Conservation (phyloP, 345 rosid genomes). For the Hibiscus trionum region DNA sequence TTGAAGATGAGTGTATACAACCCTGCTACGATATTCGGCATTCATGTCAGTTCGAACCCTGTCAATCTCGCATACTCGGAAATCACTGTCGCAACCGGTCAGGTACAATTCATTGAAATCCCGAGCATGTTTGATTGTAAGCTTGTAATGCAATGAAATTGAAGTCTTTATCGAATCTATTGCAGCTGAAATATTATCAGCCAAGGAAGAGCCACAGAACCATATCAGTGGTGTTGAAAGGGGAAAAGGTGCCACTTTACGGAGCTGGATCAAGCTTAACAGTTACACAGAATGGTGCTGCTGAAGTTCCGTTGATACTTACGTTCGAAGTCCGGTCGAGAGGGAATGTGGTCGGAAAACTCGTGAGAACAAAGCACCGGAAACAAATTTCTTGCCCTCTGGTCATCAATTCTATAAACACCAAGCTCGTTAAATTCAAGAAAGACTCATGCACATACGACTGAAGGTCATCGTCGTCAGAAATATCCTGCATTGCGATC, state of each 20-base stretch:
- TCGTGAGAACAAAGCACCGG: neutral
- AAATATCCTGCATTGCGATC: no score
- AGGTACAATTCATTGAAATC: neutral
- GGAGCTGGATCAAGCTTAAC: neutral
- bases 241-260: neutral
- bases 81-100: neutral
- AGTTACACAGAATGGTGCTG: neutral
- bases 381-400: neutral
- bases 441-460: neutral
- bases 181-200: neutral
- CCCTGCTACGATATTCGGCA: neutral
- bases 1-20: constrained; percentile 29
- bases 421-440: neutral
- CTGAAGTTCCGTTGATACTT: neutral
- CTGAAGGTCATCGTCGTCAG: neutral
- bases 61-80: neutral
- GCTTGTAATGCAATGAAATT: neutral
- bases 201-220: neutral
- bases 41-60: neutral
- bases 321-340: neutral
- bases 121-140: neutral
- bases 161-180: neutral
- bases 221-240: neutral
- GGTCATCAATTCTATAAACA: neutral
- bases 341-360: neutral